phyloP scores from a whole-genome alignment of 192 early-diverging fungal species.

The Lobosporangium transversale region DNA sequence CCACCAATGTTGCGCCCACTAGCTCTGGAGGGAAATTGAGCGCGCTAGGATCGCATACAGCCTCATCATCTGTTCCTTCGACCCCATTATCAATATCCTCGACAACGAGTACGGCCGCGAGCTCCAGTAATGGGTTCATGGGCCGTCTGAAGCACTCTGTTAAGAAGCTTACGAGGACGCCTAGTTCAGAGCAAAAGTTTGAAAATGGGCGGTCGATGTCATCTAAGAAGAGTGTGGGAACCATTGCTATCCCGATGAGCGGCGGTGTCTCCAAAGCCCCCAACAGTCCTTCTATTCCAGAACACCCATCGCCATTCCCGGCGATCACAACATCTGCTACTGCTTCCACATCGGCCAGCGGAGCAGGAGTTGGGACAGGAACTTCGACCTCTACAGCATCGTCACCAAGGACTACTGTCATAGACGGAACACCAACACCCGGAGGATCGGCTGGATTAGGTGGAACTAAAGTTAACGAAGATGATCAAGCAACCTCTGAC shows the following conservation, averaged over 20 bases:
- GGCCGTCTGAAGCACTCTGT: conserved; percentile 61
- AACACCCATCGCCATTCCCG: background rate
- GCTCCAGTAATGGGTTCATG: conserved; percentile 57
- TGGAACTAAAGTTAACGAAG: conserved; percentile 4
- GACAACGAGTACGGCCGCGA: conserved; percentile 39
- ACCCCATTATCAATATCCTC: conserved; percentile 13
- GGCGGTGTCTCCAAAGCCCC: background rate
- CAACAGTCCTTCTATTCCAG: conserved; percentile 19
- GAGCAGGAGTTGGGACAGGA: conserved; percentile 3
- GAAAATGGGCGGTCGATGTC: conserved; percentile 37
- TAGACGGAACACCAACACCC: conserved; percentile 14
- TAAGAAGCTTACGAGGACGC: conserved; percentile 57
- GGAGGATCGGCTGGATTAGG: background rate
- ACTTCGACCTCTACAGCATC: conserved; percentile 20
- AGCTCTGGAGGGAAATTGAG: background rate
- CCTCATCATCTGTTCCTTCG: conserved; percentile 35
- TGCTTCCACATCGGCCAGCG: background rate
- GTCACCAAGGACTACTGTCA: conserved; percentile 22
- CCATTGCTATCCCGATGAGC: conserved; percentile 4
- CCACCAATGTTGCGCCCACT: conserved; percentile 15
- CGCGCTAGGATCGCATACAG: conserved; percentile 38
- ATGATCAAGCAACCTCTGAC: conserved; percentile 26
- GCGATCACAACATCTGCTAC: background rate
- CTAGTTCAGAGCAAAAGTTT: conserved; percentile 52
- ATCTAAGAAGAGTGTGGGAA: conserved; percentile 15